Base-by-base conservation (phyloP, 306 rosid species). In the Prunus mira region DNA sequence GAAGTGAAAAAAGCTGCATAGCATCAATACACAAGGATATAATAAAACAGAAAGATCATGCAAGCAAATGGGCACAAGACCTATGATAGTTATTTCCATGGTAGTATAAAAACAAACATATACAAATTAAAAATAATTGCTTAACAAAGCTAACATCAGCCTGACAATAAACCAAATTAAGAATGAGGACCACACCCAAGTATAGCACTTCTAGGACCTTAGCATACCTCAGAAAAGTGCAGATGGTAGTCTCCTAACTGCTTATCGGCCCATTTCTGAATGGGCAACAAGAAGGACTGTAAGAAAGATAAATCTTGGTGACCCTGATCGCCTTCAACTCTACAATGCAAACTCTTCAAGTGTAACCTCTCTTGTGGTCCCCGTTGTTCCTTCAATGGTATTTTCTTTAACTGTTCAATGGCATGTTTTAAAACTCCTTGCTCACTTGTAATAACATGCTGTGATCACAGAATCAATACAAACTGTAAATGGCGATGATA, bases 291-390 rank as follows among this genome's bases (percentile, higher is more conserved):
- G 85, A 88, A 90, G 81, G 98, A 86, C 78, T 84, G 93, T 77
- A 95, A 82, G 89, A 95, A 92, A 78, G 97, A 87, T 73, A 87
- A 65, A 34, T 92, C 93, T 67, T 75, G 86, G 75, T 78, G 87
- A 54, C 90, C 88, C 65, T 68, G 73, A 74, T 80, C 80, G 41
- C 80, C 83, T 67, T 95, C 97, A 78, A 90, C 80, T 78, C 87
- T 87, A 65, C 91, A 85, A 82, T 45, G 86, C 91, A 95, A 83
- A 88, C 88, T 88, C 83, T 90, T 92, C 83, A 92, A 85, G 74
- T 92, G 96, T 78, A 82, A 75, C 84, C 97, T 90, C 90, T 95
- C 98, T 69, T 92, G 98, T 75, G 88, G 92, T 46, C 98, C 98
- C 18, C 96, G 83, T 79, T 95, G 97, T 83, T 95, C 98, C 97